Evolutionary conservation across 2,329 filamentous ascomycete species (phyloP).

Genomic region (Drechslerella coelobrocha): DNA sequence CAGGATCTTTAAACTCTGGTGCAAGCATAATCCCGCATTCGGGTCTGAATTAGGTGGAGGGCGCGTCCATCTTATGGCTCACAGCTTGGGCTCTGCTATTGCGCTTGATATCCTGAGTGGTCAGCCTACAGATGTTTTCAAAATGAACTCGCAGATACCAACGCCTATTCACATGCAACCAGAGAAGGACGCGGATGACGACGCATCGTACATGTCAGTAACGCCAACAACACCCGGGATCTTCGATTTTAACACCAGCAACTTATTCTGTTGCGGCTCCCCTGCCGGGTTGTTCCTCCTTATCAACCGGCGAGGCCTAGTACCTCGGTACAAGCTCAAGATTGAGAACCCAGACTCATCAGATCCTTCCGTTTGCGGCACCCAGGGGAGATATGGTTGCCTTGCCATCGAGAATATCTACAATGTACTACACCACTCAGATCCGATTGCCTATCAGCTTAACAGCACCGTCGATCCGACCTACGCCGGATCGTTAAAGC

Average conservation of each 20-base stretch:
- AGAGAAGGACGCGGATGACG: slow-evolving; percentile 60
- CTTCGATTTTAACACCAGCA: slow-evolving; percentile 91
- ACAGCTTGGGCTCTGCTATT: slow-evolving; percentile 95
- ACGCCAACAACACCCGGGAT: slow-evolving; percentile 55
- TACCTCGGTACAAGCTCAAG: slow-evolving; percentile 75
- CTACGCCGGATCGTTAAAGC: slow-evolving; percentile 78
- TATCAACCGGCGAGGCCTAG: slow-evolving; percentile 73
- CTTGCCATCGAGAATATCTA: slow-evolving; percentile 95
- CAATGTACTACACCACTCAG: slow-evolving; percentile 80
- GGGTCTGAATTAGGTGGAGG: slow-evolving; percentile 67
- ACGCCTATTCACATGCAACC: slow-evolving; percentile 50
- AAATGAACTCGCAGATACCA: slow-evolving; percentile 28
- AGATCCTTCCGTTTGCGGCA: slow-evolving; percentile 75
- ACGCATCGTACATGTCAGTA: slow-evolving; percentile 41
- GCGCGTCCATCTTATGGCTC: slow-evolving; percentile 87
- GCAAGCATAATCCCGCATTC: slow-evolving; percentile 88
- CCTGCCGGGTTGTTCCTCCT: slow-evolving; percentile 92
- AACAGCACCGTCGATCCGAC: slow-evolving; percentile 85
- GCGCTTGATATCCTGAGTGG: slow-evolving; percentile 86
- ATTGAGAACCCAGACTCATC: slow-evolving; percentile 65
- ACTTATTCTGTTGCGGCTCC: slow-evolving; percentile 87
- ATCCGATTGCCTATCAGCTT: slow-evolving; percentile 85
- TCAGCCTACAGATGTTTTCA: slow-evolving; percentile 71
- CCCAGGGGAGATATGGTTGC: slow-evolving; percentile 82
- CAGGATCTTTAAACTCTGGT: slow-evolving; percentile 94